phyloP scores from a whole-genome alignment of 768 basidiomycete species.

The Tricholoma sp. region DNA sequence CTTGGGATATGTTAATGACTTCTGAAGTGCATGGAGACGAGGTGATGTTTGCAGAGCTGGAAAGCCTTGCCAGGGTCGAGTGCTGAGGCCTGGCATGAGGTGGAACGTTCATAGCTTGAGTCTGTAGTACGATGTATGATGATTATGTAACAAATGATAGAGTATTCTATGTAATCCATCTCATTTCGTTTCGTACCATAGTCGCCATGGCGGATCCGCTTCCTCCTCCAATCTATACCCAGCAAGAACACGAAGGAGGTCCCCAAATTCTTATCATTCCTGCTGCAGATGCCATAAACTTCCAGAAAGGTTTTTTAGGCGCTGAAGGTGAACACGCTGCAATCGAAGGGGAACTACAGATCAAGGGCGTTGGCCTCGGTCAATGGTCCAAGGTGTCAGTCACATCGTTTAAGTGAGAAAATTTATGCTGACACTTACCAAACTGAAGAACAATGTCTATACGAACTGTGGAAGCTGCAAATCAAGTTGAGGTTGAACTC shows the following conservation, averaged over 20 bases:
- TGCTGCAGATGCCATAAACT: conserved; percentile 61
- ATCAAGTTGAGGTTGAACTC: conserved; percentile 63
- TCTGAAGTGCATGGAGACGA: conserved; percentile 59
- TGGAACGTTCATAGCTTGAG: conserved; percentile 5
- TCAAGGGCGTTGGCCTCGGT: conserved; percentile 61
- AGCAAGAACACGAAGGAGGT: conserved; percentile 30
- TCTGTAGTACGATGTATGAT: conserved; percentile 12
- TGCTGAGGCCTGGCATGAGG: conserved; percentile 6
- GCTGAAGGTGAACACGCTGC: conserved; percentile 79
- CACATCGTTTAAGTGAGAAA: conserved; percentile 6
- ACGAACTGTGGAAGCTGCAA: conserved; percentile 61
- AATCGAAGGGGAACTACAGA: conserved; percentile 83
- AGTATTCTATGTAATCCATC: not conserved
- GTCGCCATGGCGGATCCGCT: conserved; percentile 35
- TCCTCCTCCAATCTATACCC: conserved; percentile 62
- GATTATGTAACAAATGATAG: conserved; percentile 3
- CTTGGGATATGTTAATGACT: conserved; percentile 69
- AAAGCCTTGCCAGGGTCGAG: conserved; percentile 71
- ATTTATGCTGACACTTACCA: conserved; percentile 6
- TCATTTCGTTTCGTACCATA: not conserved
- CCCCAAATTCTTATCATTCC: conserved; percentile 78
- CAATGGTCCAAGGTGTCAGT: conserved; percentile 72
- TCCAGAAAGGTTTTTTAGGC: conserved; percentile 84
- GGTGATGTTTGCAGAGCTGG: conserved; percentile 72
- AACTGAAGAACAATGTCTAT: conserved; percentile 54